These are phyloP conservation scores for Ceratocystis smalleyi DNA, from an alignment of 2,329 filamentous ascomycete genomes.

Conservation along the genomic window DNA sequence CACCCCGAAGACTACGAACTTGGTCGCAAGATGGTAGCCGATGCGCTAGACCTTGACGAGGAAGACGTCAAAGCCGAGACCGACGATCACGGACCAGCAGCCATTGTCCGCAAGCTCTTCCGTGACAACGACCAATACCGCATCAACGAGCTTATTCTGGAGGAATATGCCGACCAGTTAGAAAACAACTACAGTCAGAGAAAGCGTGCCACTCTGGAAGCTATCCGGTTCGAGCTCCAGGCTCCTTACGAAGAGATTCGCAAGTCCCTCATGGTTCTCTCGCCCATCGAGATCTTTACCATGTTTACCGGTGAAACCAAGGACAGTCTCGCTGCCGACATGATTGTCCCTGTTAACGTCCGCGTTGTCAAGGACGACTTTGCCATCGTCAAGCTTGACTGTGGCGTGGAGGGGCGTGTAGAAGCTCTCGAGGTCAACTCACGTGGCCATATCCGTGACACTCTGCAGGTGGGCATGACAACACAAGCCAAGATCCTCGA, in stretches of 20 bases:
- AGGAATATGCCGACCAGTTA: conserved; percentile 92
- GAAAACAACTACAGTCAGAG: conserved; percentile 84
- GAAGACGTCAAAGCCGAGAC: conserved; percentile 93
- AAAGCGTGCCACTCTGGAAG: conserved; percentile 90
- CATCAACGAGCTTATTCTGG: conserved; percentile 87
- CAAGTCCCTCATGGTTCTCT: conserved; percentile 56
- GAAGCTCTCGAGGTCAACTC: conserved; percentile 69
- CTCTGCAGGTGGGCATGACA: conserved; percentile 68
- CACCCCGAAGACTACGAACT: conserved; percentile 98
- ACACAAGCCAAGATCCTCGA: conserved; percentile 76
- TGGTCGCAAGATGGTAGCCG: conserved; percentile 93
- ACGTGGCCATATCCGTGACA: conserved; percentile 52
- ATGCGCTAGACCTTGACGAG: conserved; percentile 89
- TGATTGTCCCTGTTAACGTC: conserved; percentile 83
- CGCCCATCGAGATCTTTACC: conserved; percentile 71
- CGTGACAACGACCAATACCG: conserved; percentile 86
- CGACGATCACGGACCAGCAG: conserved; percentile 75
- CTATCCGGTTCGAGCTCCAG: conserved; percentile 84
- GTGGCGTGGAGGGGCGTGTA: conserved; percentile 79
- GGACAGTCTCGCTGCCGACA: conserved; percentile 68
- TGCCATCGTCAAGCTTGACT: conserved; percentile 84
- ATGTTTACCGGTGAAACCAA: conserved; percentile 91
- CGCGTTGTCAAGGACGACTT: conserved; percentile 83
- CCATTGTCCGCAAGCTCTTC: conserved; percentile 88
- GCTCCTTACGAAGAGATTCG: conserved; percentile 89